Evolutionary conservation across 208 protist genomes (phyloP), one percentile per base, ranked within the genome.

Genomic region (Crithidia mellificae): DNA sequence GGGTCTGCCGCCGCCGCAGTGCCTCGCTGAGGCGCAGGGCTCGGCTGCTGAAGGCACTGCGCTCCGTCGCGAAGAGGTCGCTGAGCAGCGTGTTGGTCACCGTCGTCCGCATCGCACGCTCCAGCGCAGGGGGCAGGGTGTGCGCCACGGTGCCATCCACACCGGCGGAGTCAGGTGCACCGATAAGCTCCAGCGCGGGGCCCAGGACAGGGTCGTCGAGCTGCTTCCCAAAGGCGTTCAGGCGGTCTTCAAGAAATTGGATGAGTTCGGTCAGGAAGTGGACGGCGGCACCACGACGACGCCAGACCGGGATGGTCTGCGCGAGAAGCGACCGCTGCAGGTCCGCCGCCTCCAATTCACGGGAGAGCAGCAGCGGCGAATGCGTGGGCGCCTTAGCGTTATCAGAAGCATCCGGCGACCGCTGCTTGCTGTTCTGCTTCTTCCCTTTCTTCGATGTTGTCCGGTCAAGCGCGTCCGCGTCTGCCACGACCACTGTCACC

Each of bases 251-350:
- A 3, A 88, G 57, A 36, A 74, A 38, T 6, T 62, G 47, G 9
- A 88, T 63, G 61, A 73, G 72, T 25, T 82, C 80, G 15, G 24
- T 65, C 22, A 82, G 49, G 25, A 77, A 58, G 43, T 73, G 58
- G 15, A 70, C 54, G 4, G 72, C 83, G 1, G 77, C 80, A 22
- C 80, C 83, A 44, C 66, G 71, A 43, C 72, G 81, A 25, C 77
- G 77, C 86, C 86, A 92, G 22, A 75, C 44, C 2, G 86, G 87
- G 6, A 84, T 77, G 22, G 52, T 59, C 36, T 80, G 78, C 38
- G 69, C 54, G 49, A 90, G 58, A 30, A 86, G 15, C 20, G 82
- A 59, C 32, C 63, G 65, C 53, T 27, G 55, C n/a, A 76, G 46
- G 51, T 84, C 74, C 41, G 25, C 53, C 30, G 46, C 63, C 29